Conservation (phyloP, 345 rosid species). For the Citrus sinensis region DVS_A1.0 CM039163.1:41895001-41895500, state of each 20-base stretch:
- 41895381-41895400: constrained; percentile 64
- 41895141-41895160: constrained; percentile 57
- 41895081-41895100: constrained; percentile 71
- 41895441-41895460: constrained; percentile 62
- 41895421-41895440: constrained; percentile 60
- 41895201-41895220: constrained; percentile 52
- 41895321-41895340: constrained; percentile 68
- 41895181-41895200: constrained; percentile 43
- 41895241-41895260: constrained; percentile 25
- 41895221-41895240: constrained; percentile 34
- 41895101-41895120: constrained; percentile 63
- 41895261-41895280: constrained; percentile 23
- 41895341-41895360: constrained; percentile 56
- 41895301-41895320: constrained; percentile 47
- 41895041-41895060: constrained; percentile 48
- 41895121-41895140: constrained; percentile 42
- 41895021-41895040: constrained; percentile 56
- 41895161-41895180: constrained; percentile 78
- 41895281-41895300: constrained; percentile 33
- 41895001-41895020: constrained; percentile 71
- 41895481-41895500: constrained; percentile 55
- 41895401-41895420: constrained; percentile 55
- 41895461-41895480: constrained; percentile 71
- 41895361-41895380: constrained; percentile 80
- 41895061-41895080: constrained; percentile 58